Percentiles rank a stretch among this genome's conserved stretches.
phyloP scores from a whole-genome alignment of 805 yeast genomes.

The Lachancea kluyveri region DNA sequence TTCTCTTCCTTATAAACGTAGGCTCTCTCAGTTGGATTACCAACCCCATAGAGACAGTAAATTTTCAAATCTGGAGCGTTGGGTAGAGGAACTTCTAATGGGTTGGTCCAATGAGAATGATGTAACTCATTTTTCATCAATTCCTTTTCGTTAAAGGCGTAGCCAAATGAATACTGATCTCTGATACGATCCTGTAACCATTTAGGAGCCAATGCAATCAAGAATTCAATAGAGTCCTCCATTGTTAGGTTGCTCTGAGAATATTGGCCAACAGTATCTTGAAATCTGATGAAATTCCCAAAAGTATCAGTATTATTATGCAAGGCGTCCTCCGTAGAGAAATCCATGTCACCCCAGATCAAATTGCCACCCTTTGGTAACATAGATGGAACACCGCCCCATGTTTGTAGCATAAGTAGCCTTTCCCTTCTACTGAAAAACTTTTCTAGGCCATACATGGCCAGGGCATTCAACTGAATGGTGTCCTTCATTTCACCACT shows the following conservation, averaged over 20 bases:
- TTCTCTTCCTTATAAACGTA: conserved; percentile 76
- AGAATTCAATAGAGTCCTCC: conserved; percentile 56
- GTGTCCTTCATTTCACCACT: conserved; percentile 99
- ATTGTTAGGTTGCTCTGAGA: conserved; percentile 50
- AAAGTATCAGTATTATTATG: conserved; percentile 38
- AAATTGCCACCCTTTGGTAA: conserved; percentile 89
- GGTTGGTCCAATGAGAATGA: conserved; percentile 87
- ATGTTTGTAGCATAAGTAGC: conserved; percentile 74
- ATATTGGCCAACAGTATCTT: conserved; percentile 7
- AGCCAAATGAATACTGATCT: conserved; percentile 75
- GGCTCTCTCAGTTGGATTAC: conserved; percentile 92
- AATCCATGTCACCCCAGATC: conserved; percentile 76
- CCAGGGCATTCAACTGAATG: conserved; percentile 85
- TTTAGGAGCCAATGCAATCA: conserved; percentile 59
- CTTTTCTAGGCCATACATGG: conserved; percentile 90
- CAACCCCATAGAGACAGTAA: conserved; percentile 92
- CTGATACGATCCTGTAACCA: conserved; percentile 67
- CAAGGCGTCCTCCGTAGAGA: conserved; percentile 61
- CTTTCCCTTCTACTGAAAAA: conserved; percentile 88
- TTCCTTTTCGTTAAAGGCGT: conserved; percentile 55
- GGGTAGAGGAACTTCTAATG: conserved; percentile 86
- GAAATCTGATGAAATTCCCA: conserved; percentile 71
- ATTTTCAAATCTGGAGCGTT: conserved; percentile 88
- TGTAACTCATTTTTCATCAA: conserved; percentile 58
- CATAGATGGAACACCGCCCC: conserved; percentile 88